Conservation (phyloP, 306 rosid genomes). For the Cotoneaster glaucophyllus region DNA sequence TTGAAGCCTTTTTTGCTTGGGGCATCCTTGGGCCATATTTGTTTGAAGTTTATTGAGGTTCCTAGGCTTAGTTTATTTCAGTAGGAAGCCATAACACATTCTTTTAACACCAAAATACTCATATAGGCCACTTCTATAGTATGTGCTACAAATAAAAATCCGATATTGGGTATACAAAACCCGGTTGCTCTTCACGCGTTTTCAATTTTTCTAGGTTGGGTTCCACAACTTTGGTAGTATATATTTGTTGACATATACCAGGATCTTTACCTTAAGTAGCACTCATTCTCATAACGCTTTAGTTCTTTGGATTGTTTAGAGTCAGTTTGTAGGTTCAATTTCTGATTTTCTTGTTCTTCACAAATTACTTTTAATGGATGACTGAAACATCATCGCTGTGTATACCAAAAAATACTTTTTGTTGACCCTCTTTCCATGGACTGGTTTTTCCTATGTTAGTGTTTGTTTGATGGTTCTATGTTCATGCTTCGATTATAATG, state of each 20-base stretch:
- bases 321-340: neutral
- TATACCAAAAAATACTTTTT: neutral
- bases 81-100: neutral
- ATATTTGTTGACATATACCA: neutral
- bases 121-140: neutral
- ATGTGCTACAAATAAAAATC: neutral
- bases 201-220: neutral
- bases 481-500: too few species aligned
- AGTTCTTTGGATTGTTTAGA: neutral
- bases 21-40: neutral
- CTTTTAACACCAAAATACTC: neutral
- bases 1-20: neutral
- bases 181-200: neutral
- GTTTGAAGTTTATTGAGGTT: neutral
- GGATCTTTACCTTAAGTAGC: neutral
- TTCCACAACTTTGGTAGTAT: neutral
- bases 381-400: neutral
- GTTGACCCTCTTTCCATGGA: neutral
- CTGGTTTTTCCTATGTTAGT: too few species aligned
- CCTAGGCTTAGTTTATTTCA: neutral
- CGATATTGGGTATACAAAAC: neutral
- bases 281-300: neutral
- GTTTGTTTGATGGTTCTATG: neutral
- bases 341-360: neutral
- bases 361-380: neutral